phyloP scores from a whole-genome alignment of 164 flowering plant species.

The Umbilicus rupestris region DNA sequence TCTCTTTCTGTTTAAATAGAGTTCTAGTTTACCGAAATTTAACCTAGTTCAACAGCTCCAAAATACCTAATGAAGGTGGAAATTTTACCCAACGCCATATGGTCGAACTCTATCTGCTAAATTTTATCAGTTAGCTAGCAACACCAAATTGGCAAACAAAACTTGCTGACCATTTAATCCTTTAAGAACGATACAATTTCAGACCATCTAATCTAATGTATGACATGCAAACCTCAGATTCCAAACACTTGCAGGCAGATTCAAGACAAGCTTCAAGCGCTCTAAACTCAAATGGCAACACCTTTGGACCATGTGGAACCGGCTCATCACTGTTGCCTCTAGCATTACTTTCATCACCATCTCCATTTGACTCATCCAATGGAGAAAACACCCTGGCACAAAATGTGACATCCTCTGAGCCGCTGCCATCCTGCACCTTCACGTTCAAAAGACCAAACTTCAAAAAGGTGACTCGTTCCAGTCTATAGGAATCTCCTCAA shows the following conservation, averaged over 20 bases:
- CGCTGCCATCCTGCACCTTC: neutral
- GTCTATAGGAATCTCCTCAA: neutral
- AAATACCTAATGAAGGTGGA: neutral
- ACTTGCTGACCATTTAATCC: neutral
- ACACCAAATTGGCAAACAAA: too few relatives aligned
- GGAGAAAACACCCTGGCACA: neutral
- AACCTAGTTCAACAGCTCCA: neutral
- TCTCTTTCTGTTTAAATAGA: neutral
- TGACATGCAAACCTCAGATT: constrained; percentile 25
- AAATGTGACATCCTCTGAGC: neutral
- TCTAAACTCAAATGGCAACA: constrained; percentile 36
- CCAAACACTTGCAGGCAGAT: constrained; percentile 38
- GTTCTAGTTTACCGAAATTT: neutral
- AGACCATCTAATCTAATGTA: too few relatives aligned
- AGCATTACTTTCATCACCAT: constrained; percentile 2
- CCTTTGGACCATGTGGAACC: constrained; percentile 19
- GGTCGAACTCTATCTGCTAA: neutral
- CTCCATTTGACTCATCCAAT: neutral
- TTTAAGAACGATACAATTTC: neutral
- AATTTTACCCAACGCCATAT: neutral
- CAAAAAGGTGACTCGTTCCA: neutral
- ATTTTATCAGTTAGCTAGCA: neutral
- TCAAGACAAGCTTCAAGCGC: constrained; percentile 44
- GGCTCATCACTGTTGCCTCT: constrained; percentile 9
- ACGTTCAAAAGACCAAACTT: neutral